Evolutionary conservation across 2,329 filamentous ascomycete species (phyloP).

Genomic region (Thyridium curvatum): DNA sequence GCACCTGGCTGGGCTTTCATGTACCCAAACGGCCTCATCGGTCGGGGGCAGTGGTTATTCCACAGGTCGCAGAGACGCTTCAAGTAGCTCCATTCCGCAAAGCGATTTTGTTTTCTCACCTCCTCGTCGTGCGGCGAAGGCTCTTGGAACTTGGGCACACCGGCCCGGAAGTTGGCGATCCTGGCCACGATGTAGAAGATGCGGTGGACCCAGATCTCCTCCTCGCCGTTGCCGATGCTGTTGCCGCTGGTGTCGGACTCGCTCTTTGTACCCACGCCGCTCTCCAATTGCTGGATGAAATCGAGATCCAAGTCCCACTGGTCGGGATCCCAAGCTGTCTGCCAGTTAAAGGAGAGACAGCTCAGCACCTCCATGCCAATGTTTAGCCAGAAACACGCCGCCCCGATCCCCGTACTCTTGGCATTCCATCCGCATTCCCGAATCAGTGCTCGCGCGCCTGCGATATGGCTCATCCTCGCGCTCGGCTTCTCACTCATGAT

Average conservation of each 20-base stretch:
- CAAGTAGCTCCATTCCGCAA: slow-evolving; percentile 73
- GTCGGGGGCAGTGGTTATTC: slow-evolving; percentile 71
- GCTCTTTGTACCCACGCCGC: slow-evolving; percentile 5
- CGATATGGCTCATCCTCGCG: slow-evolving; percentile 84
- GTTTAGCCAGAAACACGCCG: slow-evolving; percentile 92
- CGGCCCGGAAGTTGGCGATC: slow-evolving; percentile 76
- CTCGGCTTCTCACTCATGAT: slow-evolving; percentile 78
- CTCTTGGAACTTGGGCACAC: slow-evolving; percentile 55
- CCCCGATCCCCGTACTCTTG: slow-evolving; percentile 68
- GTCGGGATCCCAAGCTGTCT: slow-evolving; percentile 82
- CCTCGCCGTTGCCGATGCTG: slow-evolving; percentile 40
- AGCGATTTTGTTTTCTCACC: slow-evolving; percentile 55
- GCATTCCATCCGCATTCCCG: slow-evolving; percentile 89
- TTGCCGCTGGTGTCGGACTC: slow-evolving; percentile 10
- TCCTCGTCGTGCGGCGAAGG: slow-evolving; percentile 57
- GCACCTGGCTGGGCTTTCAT: slow-evolving; percentile 60
- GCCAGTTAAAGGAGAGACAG: slow-evolving; percentile 83
- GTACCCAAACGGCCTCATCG: slow-evolving; percentile 83
- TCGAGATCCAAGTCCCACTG: slow-evolving; percentile 83
- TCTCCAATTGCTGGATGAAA: slow-evolving; percentile 31
- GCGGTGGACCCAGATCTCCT: slow-evolving; percentile 82
- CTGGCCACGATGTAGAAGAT: slow-evolving; percentile 87
- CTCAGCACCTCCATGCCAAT: slow-evolving; percentile 85
- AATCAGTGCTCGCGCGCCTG: slow-evolving; percentile 76
- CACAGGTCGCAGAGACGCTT: slow-evolving; percentile 78